A percentile compares a stretch with the other conserved stretches of the same genome.
These are phyloP conservation scores for Chloranthus sessilifolius DNA, from an alignment of 164 flowering plant species.

Conservation along the genomic window DNA sequence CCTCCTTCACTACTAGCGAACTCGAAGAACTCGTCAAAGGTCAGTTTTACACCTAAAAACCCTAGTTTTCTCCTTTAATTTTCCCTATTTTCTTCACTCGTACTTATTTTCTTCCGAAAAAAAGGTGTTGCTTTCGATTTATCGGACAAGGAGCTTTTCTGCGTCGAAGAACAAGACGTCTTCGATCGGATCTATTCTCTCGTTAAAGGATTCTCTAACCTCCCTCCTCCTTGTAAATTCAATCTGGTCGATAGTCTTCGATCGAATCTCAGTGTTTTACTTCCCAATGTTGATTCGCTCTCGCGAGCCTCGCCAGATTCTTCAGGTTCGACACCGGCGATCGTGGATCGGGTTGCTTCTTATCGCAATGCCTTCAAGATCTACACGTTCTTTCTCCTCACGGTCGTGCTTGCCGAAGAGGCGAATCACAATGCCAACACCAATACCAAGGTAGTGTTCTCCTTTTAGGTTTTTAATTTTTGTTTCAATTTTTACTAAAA, in stretches of 20 bases:
- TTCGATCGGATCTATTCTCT: constrained; percentile 84
- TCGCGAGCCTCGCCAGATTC: constrained; percentile 25
- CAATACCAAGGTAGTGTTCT: constrained; percentile 43
- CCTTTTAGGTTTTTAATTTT: background rate
- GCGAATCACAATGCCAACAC: constrained; percentile 24
- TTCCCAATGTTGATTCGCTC: constrained; percentile 81
- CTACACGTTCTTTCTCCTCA: constrained; percentile 70
- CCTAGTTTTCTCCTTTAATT: background rate
- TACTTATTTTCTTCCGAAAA: background rate
- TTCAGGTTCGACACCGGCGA: constrained; percentile 21
- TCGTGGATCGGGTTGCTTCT: constrained; percentile 53
- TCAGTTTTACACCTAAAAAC: constrained; percentile 11
- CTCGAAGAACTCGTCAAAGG: constrained; percentile 96
- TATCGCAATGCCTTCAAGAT: constrained; percentile 84
- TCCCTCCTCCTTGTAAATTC: constrained; percentile 48
- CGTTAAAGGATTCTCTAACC: constrained; percentile 40
- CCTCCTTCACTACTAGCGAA: constrained; percentile 52
- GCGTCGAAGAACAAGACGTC: constrained; percentile 83
- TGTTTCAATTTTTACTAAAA: background rate
- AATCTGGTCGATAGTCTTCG: constrained; percentile 77
- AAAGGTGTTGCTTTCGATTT: constrained; percentile 85
- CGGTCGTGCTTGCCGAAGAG: constrained; percentile 54
- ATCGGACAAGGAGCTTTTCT: constrained; percentile 87
- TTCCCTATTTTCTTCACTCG: background rate
- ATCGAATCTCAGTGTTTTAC: constrained; percentile 85